Conservation (phyloP, 768 basidiomycete genomes). For the Mycena epipterygia region DNA sequence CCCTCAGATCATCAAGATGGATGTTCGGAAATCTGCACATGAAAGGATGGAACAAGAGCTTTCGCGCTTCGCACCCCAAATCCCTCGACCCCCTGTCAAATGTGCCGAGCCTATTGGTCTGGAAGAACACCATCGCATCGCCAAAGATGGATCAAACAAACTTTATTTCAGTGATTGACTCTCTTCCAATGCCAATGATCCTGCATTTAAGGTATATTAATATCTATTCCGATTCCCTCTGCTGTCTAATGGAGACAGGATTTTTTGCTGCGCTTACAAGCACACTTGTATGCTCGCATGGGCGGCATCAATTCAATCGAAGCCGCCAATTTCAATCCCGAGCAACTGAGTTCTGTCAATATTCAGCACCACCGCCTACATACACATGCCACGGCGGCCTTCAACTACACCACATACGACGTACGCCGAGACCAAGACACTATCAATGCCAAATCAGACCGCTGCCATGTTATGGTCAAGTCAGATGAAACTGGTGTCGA, state of each 20-base stretch:
- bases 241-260: background rate
- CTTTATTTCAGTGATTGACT: background rate
- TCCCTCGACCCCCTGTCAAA: background rate
- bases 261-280: background rate
- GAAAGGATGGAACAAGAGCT: conserved; percentile 12
- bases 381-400: conserved; percentile 43
- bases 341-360: background rate
- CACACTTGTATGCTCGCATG: conserved; percentile 1
- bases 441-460: conserved; percentile 42
- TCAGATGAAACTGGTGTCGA: background rate
- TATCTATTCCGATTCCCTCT: too few species aligned
- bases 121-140: conserved; percentile 11
- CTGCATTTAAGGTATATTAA: conserved; percentile 10
- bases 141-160: background rate
- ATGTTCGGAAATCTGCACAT: conserved; percentile 9
- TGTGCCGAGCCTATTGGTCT: background rate
- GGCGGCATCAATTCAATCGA: background rate
- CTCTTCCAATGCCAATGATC: background rate
- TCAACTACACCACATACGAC: conserved; percentile 61
- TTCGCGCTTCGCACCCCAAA: background rate
- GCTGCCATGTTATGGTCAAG: conserved; percentile 42
- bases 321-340: background rate
- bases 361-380: conserved; percentile 39
- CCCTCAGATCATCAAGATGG: conserved; percentile 40
- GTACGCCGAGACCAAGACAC: conserved; percentile 51